Evolutionary conservation across 2,329 filamentous ascomycete species (phyloP), one percentile per base, ranked within the genome.

Genomic region (Trichoderma sp.): DNA sequence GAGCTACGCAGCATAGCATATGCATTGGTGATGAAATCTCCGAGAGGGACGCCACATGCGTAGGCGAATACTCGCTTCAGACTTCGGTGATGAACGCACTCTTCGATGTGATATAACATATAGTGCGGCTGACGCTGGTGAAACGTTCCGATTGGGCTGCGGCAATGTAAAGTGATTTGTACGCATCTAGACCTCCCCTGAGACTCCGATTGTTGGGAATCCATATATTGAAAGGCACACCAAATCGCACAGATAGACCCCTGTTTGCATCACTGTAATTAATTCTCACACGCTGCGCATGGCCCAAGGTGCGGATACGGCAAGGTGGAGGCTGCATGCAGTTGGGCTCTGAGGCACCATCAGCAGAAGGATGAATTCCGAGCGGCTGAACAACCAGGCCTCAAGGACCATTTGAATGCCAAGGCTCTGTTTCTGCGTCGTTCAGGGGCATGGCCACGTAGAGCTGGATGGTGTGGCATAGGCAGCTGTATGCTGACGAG

Each of bases 331-430:
- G 78, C 78, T 77, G 80, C 76, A 81, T 83, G 81, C 83, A 81
- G 87, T 88, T 88, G 87, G 87, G 87, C 85, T 87, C 80, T 82
- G 84, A 86, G 83, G 83, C 85, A 84, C 84, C 82, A 76, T 84
- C 85, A 80, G 85, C 84, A 84, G 85, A 84, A 81, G 83, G 82
- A 83, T 82, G 81, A 81, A 82, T 79, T 80, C 78, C 81, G 79
- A 75, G 35, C 56, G 73, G 65, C 56, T 27, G 59, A 65, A 33
- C 14, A 56, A 33, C 73, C 29, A 18, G 64, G 35, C 56, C 29
- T 53, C 45, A 62, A 63, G 65, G 35, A 71, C 71, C 56, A 16
- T 33, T 31, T 56, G n/a, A 38, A 53, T 14, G 65, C 73, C 59
- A 71, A 56, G 53, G 31, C 50, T 38, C 33, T 29, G 9, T 18